These are phyloP conservation scores for Pichia phayaonensis DNA, from an alignment of 805 yeast species.

Conservation along the genomic window DNA sequence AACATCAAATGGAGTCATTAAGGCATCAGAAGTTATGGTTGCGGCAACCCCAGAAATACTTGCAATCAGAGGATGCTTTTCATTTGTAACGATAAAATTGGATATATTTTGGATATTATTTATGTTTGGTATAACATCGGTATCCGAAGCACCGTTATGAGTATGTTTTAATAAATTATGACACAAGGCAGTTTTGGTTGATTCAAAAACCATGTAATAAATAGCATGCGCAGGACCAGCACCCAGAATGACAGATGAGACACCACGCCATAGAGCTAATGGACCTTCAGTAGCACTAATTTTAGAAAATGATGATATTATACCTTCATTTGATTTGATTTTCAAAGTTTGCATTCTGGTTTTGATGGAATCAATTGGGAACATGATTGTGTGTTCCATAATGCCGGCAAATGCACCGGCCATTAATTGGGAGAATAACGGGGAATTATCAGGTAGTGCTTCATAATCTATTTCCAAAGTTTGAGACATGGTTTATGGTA, in stretches of 20 bases:
- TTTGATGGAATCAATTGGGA: slow-evolving; percentile 92
- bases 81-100: slow-evolving; percentile 41
- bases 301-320: slow-evolving; percentile 60
- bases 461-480: slow-evolving; percentile 71
- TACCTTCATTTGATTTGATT: slow-evolving; percentile 30
- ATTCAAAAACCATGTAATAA: slow-evolving; percentile 90
- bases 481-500: slow-evolving; percentile 2
- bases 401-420: slow-evolving; percentile 99
- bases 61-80: slow-evolving; percentile 74
- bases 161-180: slow-evolving; percentile 29
- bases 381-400: slow-evolving; percentile 97
- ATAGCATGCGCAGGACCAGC: slow-evolving; percentile 99
- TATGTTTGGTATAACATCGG: neutral
- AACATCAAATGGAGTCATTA: slow-evolving; percentile 97
- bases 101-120: slow-evolving; percentile 8
- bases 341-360: slow-evolving; percentile 78
- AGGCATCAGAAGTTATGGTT: slow-evolving; percentile 86
- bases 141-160: neutral
- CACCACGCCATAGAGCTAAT: slow-evolving; percentile 85
- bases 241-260: slow-evolving; percentile 83
- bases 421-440: slow-evolving; percentile 68
- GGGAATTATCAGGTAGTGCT: slow-evolving; percentile 80
- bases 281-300: slow-evolving; percentile 89
- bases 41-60: slow-evolving; percentile 87
- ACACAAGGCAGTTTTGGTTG: slow-evolving; percentile 53